These are phyloP conservation scores for Sextonia rubra DNA, from an alignment of 164 flowering plant species.

Conservation along the genomic window DNA sequence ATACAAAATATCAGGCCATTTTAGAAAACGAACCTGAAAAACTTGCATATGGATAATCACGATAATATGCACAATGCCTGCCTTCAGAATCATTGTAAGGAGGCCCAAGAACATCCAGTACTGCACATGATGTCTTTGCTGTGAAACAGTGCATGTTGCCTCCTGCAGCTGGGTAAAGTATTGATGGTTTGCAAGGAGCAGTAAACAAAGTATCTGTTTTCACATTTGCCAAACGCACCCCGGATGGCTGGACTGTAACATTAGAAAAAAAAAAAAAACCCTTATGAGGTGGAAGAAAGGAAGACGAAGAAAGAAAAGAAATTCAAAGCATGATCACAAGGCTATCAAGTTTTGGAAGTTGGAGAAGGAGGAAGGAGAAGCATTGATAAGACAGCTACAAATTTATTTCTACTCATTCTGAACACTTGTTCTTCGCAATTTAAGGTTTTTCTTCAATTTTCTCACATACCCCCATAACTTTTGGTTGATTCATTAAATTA, in stretches of 20 bases:
- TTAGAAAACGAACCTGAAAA: constrained; percentile 32
- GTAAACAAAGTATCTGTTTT: constrained; percentile 44
- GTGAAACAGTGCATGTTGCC: constrained; percentile 85
- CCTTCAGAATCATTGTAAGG: constrained; percentile 74
- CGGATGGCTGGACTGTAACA: constrained; percentile 20
- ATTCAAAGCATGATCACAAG: too few species aligned
- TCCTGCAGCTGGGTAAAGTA: constrained; percentile 77
- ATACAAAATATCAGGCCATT: not conserved
- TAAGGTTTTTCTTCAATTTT: too few species aligned
- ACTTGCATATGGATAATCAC: constrained; percentile 34
- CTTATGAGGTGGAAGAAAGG: too few species aligned
- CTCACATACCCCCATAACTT: too few species aligned
- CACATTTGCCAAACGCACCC: constrained; percentile 55
- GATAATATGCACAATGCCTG: constrained; percentile 64
- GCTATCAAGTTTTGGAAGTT: too few species aligned
- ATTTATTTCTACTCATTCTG: not conserved
- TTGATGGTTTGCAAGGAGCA: constrained; percentile 71
- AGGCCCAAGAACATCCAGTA: constrained; percentile 89
- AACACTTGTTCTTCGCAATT: too few species aligned
- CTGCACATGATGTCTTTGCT: constrained; percentile 73
- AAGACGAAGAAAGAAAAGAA: not conserved
- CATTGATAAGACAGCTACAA: not conserved
- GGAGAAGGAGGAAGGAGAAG: too few species aligned
- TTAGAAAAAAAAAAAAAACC: not conserved
- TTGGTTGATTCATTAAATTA: too few species aligned